Evolutionary conservation across 306 rosid genomes (phyloP).

Genomic region (Pueraria montana): DNA sequence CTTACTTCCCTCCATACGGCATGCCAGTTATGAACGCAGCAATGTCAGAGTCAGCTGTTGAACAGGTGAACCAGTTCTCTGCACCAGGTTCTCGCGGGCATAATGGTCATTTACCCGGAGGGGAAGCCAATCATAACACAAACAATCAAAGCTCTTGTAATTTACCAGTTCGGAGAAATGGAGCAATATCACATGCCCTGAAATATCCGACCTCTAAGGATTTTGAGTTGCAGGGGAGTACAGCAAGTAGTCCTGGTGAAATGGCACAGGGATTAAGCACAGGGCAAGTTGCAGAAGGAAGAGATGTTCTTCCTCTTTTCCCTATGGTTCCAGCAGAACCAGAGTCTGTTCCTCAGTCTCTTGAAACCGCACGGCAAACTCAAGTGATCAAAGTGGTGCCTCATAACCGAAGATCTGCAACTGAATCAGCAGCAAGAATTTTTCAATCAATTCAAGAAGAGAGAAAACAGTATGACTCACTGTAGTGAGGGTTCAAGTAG

Average conservation of each 20-base stretch:
- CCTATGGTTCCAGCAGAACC: slow-evolving; percentile 55
- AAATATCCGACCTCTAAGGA: slow-evolving; percentile 56
- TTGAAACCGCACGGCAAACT: slow-evolving; percentile 54
- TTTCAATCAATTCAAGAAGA: slow-evolving; percentile 93
- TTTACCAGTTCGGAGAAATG: slow-evolving; percentile 57
- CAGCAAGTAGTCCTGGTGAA: slow-evolving; percentile 71
- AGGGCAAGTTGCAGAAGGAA: slow-evolving; percentile 55
- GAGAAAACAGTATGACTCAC: slow-evolving; percentile 69
- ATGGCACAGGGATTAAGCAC: slow-evolving; percentile 50
- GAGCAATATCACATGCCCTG: slow-evolving; percentile 49
- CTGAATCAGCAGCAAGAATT: slow-evolving; percentile 93
- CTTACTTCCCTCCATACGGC: slow-evolving; percentile 78
- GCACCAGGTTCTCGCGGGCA: slow-evolving; percentile 49
- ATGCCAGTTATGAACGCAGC: slow-evolving; percentile 66
- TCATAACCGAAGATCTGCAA: slow-evolving; percentile 84
- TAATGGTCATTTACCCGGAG: slow-evolving; percentile 49
- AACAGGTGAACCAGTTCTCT: slow-evolving; percentile 61
- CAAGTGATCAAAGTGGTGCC: slow-evolving; percentile 93
- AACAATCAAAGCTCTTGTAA: slow-evolving; percentile 60
- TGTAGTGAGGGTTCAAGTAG: slow-evolving; percentile 35
- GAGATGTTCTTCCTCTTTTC: slow-evolving; percentile 65
- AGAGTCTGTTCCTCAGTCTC: slow-evolving; percentile 62
- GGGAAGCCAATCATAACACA: slow-evolving; percentile 49
- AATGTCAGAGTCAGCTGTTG: slow-evolving; percentile 67
- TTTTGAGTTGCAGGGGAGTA: slow-evolving; percentile 74